These are phyloP conservation scores for Hyaloperonospora arabidopsidis DNA, from an alignment of 352 stramenopile genomes.

Conservation along the genomic window DNA sequence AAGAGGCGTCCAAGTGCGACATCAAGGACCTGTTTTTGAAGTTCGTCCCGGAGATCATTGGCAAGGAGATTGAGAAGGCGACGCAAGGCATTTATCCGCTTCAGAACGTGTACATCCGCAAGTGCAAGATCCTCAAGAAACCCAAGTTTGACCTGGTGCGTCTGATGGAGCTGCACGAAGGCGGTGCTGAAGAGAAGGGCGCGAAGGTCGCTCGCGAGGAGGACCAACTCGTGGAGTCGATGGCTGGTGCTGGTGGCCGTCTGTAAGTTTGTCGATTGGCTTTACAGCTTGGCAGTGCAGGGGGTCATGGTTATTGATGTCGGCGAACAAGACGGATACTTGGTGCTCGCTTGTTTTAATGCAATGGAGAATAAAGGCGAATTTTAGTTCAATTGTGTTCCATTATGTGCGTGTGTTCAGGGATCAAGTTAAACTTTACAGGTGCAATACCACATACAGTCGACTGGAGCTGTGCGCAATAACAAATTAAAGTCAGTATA, in stretches of 20 bases:
- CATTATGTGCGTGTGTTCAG: slow-evolving; percentile 4
- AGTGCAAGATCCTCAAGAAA: slow-evolving; percentile 99
- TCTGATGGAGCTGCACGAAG: slow-evolving; percentile 99
- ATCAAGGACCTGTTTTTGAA: slow-evolving; percentile 99
- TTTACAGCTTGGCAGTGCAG: slow-evolving; percentile 23
- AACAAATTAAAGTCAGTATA: no score
- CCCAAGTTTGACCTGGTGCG: slow-evolving; percentile 99
- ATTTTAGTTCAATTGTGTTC: slow-evolving; percentile 49
- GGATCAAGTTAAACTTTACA: not conserved
- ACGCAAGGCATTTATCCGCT: slow-evolving; percentile 98
- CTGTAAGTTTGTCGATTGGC: slow-evolving; percentile 59
- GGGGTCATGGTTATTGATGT: slow-evolving; percentile 40
- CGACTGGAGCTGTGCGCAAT: no score
- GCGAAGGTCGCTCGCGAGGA: slow-evolving; percentile 84
- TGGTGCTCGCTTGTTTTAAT: slow-evolving; percentile 44
- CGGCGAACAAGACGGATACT: slow-evolving; percentile 13
- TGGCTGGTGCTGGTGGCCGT: slow-evolving; percentile 81
- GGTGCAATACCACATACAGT: no score
- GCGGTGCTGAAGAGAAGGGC: slow-evolving; percentile 88
- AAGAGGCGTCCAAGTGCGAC: slow-evolving; percentile 96
- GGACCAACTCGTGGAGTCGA: slow-evolving; percentile 80
- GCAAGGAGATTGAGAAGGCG: slow-evolving; percentile 96
- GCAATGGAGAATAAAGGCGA: slow-evolving; percentile 81
- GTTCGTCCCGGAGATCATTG: slow-evolving; percentile 97
- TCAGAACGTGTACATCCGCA: slow-evolving; percentile 99